Evolutionary conservation across 1,139 yeast species (phyloP).

Genomic region (Pneumocystis sp.): DNA sequence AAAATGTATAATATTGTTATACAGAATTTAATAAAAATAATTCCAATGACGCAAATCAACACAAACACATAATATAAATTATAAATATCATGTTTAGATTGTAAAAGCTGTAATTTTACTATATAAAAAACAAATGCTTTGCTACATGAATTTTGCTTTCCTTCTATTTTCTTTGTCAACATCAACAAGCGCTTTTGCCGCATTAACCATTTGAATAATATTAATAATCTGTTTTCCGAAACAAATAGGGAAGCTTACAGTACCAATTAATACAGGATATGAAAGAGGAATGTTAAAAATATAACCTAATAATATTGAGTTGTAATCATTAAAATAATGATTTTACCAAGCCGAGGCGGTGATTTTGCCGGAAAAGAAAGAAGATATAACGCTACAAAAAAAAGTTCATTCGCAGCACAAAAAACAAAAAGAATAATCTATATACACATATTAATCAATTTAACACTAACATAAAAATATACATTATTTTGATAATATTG

Average conservation of each 20-base stretch:
- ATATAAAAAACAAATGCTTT: neutral
- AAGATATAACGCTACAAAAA: slow-evolving; percentile 78
- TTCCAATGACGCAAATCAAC: neutral
- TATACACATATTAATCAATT: neutral
- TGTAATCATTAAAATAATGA: slow-evolving; percentile 15
- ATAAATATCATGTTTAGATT: neutral
- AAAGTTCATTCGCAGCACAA: slow-evolving; percentile 84
- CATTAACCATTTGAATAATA: slow-evolving; percentile 73
- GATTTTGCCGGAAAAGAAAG: slow-evolving; percentile 43
- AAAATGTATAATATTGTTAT: neutral
- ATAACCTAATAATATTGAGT: slow-evolving; percentile 1
- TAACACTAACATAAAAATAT: neutral
- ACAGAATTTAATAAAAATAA: neutral
- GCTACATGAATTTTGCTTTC: neutral
- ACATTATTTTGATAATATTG: slow-evolving; percentile 71
- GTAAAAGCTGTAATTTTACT: neutral
- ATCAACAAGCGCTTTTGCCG: slow-evolving; percentile 66
- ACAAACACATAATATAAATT: neutral
- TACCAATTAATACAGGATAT: slow-evolving; percentile 51
- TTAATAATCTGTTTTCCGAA: slow-evolving; percentile 81
- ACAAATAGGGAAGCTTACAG: slow-evolving; percentile 72
- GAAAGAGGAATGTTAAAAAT: slow-evolving; percentile 33
- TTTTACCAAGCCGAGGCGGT: slow-evolving; percentile 29
- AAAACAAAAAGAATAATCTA: slow-evolving; percentile 60
- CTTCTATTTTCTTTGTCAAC: slow-evolving; percentile 52